Evolutionary conservation across 345 rosid genomes (phyloP).

Genomic region (Barbarea vulgaris): DNA sequence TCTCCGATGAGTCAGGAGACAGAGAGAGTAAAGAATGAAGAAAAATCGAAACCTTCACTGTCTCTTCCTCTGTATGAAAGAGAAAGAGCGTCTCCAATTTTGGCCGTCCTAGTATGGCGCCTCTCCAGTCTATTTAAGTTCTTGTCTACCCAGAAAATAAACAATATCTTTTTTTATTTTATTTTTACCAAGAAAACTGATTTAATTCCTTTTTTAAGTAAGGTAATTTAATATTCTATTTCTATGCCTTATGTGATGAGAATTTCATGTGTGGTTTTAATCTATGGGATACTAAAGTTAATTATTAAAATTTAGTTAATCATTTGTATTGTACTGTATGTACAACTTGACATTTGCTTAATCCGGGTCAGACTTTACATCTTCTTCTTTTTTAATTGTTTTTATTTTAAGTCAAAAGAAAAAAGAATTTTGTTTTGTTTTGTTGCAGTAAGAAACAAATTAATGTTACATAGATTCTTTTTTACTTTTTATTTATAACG

Average conservation of each 20-base stretch:
- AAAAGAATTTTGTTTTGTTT: neutral
- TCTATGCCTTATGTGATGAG: neutral
- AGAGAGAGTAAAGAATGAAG: too few relatives aligned
- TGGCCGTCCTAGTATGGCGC: neutral
- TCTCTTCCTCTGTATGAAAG: too few relatives aligned
- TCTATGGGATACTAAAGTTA: neutral
- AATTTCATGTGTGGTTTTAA: neutral
- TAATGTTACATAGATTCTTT: neutral
- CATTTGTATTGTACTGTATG: neutral
- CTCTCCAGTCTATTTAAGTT: neutral
- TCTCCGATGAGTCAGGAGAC: neutral
- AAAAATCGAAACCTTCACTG: too few relatives aligned
- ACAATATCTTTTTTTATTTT: neutral
- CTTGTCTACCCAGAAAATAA: neutral
- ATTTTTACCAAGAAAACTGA: neutral
- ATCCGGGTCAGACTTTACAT: constrained; percentile 23
- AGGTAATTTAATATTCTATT: neutral
- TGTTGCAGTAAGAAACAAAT: neutral
- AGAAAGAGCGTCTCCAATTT: neutral
- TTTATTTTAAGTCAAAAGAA: neutral
- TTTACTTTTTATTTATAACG: neutral
- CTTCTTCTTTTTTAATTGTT: neutral
- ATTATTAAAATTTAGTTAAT: neutral
- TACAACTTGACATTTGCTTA: constrained; percentile 7
- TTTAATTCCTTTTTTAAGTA: neutral